Percentiles rank a stretch among this genome's conserved stretches.
Evolutionary conservation across 1,284 basidiomycete species (phyloP).

Genomic region (Ganoderma boninense): DNA sequence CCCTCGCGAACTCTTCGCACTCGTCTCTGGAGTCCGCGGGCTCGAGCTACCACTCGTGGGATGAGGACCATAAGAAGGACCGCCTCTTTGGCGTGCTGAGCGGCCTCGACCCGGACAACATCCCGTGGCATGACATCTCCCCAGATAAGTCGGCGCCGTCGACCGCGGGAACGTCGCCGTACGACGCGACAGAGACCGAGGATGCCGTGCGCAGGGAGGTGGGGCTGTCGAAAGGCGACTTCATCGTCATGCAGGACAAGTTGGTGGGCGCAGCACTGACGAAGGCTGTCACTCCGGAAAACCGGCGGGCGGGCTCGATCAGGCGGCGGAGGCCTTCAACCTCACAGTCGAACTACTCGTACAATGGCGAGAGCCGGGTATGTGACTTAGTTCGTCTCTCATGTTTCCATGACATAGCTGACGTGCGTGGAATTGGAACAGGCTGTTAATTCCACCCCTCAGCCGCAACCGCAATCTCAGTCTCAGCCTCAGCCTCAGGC

Average conservation of each 20-base stretch:
- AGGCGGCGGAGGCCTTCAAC: conserved; percentile 78
- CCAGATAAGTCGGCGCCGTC: conserved; percentile 55
- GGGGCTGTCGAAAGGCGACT: conserved; percentile 74
- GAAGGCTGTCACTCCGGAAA: conserved; percentile 63
- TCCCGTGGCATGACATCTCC: conserved; percentile 69
- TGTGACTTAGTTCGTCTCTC: not conserved
- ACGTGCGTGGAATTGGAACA: conserved; percentile 36
- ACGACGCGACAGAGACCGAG: conserved; percentile 68
- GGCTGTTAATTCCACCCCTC: conserved; percentile 64
- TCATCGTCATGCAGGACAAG: conserved; percentile 75
- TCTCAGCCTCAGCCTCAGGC: conserved; percentile 13
- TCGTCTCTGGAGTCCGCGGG: conserved; percentile 81
- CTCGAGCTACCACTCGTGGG: conserved; percentile 85
- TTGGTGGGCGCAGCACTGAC: conserved; percentile 66
- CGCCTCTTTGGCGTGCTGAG: conserved; percentile 60
- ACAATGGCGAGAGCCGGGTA: conserved; percentile 57
- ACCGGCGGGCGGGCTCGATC: conserved; percentile 58
- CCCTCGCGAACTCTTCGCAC: conserved; percentile 75
- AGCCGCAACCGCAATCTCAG: conserved; percentile 36
- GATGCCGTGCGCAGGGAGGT: conserved; percentile 67
- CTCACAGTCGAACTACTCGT: conserved; percentile 80
- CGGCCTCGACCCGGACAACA: conserved; percentile 53
- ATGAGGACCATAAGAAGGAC: conserved; percentile 63
- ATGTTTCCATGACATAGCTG: not conserved
- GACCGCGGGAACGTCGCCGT: conserved; percentile 55